Base-by-base conservation (phyloP, 2,329 filamentous ascomycete species). In the Amauroascus niger region DNA sequence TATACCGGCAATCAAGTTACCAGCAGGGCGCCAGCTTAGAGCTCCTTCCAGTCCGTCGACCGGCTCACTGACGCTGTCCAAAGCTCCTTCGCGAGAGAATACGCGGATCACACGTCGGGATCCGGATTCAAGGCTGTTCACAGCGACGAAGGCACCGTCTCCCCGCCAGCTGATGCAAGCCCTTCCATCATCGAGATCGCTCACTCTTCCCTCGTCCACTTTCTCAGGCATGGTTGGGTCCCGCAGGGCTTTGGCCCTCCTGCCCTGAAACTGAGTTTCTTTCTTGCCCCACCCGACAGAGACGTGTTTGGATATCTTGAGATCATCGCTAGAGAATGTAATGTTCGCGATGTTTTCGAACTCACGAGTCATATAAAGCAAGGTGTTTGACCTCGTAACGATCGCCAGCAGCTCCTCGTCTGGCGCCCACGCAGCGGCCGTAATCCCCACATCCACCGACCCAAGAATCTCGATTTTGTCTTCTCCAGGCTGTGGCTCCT, bases 211-310 rank as follows among this genome's bases (percentile, higher is more conserved):
- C 65, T 90, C 81, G 63, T 97, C 93, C 16, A 96, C 80, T 65
- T 84, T 87, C 67, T 97, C 90, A 0, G 93, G 93, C 60, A 98
- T 87, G 8, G 93, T 98, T 14, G 93, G 93, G 68, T 98, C 93
- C 52, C 88, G 81, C 59, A 97, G 75, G 18, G 89, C 89, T 71
- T 82, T 84, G 54, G 90, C 91, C 58, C 90, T 82, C 63, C 87
- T 88, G 49, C 93, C 93, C 65, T 96, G 87, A 68, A 98, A 98
- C 68, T 98, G 93, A 0, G 93, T 98, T 71, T 98, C 93, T 66
- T 87, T 88, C 74, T 97, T 97, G 56, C 93, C 93, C 93, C 93
- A 98, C 48, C 93, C 93, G 20, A 98, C 91, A 18, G 89, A 94
- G 54, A 96, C 93, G 74, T 96, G 90, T 67, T 85, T 93, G 24